Base-by-base conservation (phyloP, 2,329 filamentous ascomycete species). In the Penicillium sp. region DNA sequence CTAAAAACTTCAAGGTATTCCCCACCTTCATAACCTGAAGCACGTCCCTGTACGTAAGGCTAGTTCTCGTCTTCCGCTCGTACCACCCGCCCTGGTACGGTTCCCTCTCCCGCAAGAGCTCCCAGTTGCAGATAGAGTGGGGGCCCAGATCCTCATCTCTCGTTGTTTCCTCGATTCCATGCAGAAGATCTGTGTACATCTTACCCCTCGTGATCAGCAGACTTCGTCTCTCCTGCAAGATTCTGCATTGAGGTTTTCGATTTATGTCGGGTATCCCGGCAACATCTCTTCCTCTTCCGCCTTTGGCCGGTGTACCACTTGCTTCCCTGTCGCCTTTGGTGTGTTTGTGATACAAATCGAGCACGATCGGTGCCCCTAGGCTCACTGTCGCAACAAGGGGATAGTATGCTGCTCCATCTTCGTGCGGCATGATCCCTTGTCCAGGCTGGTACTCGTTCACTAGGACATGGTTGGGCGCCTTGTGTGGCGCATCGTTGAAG, bases 361-460 rank as follows among this genome's bases (percentile, higher is more conserved):
- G 79, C 57, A 93, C 91, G 9, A 96, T 79, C 47, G 85, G 85
- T 10, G 85, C 85, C 0, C 91, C 91, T 8, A 99, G 78, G 75
- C 91, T 96, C 61, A 97, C 87, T 2, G 94, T 97, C 62, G 91
- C 94, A 13, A 97, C 93, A 15, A 95, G 86, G 1, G 89, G 89
- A 70, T 89, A 84, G 71, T 99, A 99, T 10, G 93, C 91, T 9
- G 84, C 78, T 2, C 93, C 94, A 72, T 99, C 93, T 80, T 97
- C 94, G 73, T 97, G 93, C 46, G 92, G 87, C 90, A 97, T 96
- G 64, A 97, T 97, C n/a, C 93, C 93, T 61, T 96, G 85, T 2
- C 90, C 91, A 0, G 90, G 86, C 1, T 82, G 81, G 73, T 97
- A 99, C 73, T 97, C 92, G 70, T 99, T 99, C 65, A 97, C 86